Conservation (phyloP, 257 asterid genomes). For the Galeopsis tetrahit region DNA sequence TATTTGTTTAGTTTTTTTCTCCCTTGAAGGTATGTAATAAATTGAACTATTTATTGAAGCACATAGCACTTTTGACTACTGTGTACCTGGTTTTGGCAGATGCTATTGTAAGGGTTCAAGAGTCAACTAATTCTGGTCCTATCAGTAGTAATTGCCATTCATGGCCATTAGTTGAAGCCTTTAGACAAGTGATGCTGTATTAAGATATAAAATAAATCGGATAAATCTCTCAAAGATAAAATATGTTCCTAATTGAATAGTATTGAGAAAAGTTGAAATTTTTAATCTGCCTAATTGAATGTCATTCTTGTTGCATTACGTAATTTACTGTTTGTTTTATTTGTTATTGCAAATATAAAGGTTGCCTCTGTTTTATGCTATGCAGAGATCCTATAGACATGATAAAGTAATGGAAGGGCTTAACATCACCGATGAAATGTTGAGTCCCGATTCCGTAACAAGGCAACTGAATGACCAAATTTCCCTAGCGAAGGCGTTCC, state of each 20-base stretch:
- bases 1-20: not conserved
- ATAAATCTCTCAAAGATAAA: not conserved
- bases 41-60: slow-evolving; percentile 17
- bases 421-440: slow-evolving; percentile 66
- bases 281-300: not conserved
- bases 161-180: not conserved
- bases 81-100: slow-evolving; percentile 1
- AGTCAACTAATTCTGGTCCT: not conserved
- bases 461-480: slow-evolving; percentile 74
- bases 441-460: slow-evolving; percentile 59
- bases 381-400: slow-evolving; percentile 54
- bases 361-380: slow-evolving; percentile 13
- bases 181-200: slow-evolving; percentile 4
- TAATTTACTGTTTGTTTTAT: not conserved
- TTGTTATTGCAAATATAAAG: slow-evolving; percentile 21
- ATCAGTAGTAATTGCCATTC: not conserved
- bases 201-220: not conserved
- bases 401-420: slow-evolving; percentile 59
- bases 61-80: not conserved
- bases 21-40: not conserved
- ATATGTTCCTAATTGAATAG: not conserved
- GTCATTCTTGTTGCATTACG: not conserved
- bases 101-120: slow-evolving; percentile 14
- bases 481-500: slow-evolving; percentile 61
- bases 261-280: not conserved